Evolutionary conservation across 441 rosid genomes (phyloP).

Genomic region (Populus trichocarpa): DNA sequence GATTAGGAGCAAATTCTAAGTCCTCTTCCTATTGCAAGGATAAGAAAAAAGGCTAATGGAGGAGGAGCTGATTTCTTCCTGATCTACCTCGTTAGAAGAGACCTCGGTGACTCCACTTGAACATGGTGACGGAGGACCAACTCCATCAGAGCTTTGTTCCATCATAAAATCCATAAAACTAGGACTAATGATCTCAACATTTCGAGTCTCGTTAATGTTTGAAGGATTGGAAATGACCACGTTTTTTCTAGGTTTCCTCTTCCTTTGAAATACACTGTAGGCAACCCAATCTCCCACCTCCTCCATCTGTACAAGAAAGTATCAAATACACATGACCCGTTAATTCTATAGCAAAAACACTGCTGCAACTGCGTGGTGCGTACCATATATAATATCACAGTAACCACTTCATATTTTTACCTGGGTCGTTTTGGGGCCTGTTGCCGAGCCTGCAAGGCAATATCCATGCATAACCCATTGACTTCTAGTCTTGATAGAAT

Average conservation of each 20-base stretch:
- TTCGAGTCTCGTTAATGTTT: neutral
- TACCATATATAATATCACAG: neutral
- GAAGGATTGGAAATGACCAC: neutral
- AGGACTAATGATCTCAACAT: neutral
- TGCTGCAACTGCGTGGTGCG: neutral
- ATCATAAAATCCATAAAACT: conserved; percentile 14
- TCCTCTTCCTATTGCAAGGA: conserved; percentile 19
- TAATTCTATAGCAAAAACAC: neutral
- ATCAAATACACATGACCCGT: neutral
- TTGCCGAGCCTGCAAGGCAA: conserved; percentile 43
- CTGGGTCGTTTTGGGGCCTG: conserved; percentile 36
- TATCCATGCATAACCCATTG: conserved; percentile 95
- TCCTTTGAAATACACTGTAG: conserved; percentile 74
- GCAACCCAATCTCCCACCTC: conserved; percentile 55
- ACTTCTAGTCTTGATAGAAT: conserved; percentile 49
- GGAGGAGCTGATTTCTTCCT: conserved; percentile 27
- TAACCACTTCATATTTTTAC: neutral
- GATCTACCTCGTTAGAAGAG: conserved; percentile 34
- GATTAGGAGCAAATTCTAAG: neutral
- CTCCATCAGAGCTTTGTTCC: conserved; percentile 39
- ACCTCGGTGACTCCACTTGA: conserved; percentile 76
- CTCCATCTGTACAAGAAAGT: conserved; percentile 5
- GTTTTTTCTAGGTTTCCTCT: conserved; percentile 36
- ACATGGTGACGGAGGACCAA: conserved; percentile 47
- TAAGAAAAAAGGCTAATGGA: conserved; percentile 1